These are phyloP conservation scores for Pterocarpus santalinus DNA, from an alignment of 306 rosid species.

Conservation along the genomic window DNA sequence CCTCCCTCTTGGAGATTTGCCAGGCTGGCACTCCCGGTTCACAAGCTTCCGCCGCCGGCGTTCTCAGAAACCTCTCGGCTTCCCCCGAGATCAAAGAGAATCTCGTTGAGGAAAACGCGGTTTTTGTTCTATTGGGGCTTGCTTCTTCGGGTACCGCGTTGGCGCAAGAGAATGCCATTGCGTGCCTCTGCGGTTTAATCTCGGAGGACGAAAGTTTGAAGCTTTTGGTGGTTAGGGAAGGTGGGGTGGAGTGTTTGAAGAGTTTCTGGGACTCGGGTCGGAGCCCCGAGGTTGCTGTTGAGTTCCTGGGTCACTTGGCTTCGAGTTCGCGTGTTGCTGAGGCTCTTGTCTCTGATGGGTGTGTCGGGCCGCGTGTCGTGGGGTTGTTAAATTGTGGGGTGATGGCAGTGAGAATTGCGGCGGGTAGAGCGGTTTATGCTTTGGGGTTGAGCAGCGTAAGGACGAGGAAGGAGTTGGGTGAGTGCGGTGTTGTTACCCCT, in stretches of 20 bases:
- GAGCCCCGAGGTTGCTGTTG: conserved; percentile 77
- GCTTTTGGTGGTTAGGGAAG: conserved; percentile 68
- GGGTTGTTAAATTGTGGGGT: conserved; percentile 72
- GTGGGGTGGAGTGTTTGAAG: conserved; percentile 77
- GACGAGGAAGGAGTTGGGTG: conserved; percentile 85
- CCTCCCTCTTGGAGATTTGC: conserved; percentile 90
- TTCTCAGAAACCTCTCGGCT: conserved; percentile 72
- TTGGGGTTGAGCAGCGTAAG: conserved; percentile 67
- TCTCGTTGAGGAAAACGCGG: conserved; percentile 75
- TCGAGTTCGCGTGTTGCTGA: conserved; percentile 60
- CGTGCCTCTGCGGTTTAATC: conserved; percentile 77
- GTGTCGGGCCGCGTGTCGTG: conserved; percentile 55
- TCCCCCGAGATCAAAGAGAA: conserved; percentile 72
- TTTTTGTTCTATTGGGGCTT: conserved; percentile 68
- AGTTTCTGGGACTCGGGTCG: conserved; percentile 82
- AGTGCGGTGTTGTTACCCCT: conserved; percentile 66
- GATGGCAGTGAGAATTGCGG: conserved; percentile 75
- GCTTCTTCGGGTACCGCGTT: conserved; percentile 75
- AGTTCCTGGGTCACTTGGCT: conserved; percentile 72
- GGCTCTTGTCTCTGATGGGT: conserved; percentile 69
- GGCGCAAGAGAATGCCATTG: conserved; percentile 82
- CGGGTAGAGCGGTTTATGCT: conserved; percentile 72
- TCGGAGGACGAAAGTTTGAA: conserved; percentile 67
- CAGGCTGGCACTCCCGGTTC: conserved; percentile 89
- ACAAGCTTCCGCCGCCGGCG: conserved; percentile 84